A percentile compares a stretch with the other conserved stretches of the same genome.
Evolutionary conservation across 345 rosid species (phyloP).

Genomic region (Carallia pectinifolia): DNA sequence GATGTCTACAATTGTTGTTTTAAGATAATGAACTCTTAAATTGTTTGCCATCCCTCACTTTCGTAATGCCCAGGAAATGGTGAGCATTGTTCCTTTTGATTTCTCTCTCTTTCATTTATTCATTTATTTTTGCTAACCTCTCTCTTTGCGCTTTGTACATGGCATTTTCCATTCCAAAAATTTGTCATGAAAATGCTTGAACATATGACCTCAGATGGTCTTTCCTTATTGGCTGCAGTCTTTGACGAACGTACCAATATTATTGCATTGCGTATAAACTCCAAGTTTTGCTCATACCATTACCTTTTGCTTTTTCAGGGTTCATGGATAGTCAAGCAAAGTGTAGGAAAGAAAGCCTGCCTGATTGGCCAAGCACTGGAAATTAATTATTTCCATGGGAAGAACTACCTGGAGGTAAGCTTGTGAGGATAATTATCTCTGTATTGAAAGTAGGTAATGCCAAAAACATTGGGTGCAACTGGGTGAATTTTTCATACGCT

Average conservation of each 20-base stretch:
- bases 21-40: too few relatives aligned
- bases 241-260: not conserved
- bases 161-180: too few relatives aligned
- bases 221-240: not conserved
- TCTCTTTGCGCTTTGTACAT: not conserved
- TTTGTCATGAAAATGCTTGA: not conserved
- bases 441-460: too few relatives aligned
- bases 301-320: constrained; percentile 49
- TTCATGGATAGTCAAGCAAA: constrained; percentile 96
- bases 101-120: not conserved
- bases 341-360: constrained; percentile 97
- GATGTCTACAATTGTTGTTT: too few relatives aligned
- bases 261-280: not conserved
- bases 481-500: too few relatives aligned
- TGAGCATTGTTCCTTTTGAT: not conserved
- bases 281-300: not conserved
- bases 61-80: not conserved
- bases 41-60: not conserved
- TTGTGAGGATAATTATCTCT: not conserved
- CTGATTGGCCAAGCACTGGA: constrained; percentile 91
- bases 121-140: not conserved
- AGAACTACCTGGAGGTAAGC: constrained; percentile 88
- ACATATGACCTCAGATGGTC: not conserved
- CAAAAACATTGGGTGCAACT: too few relatives aligned
- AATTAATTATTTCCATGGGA: constrained; percentile 81